phyloP scores from a whole-genome alignment of 2,329 filamentous ascomycete species.

The Hypoxylon sp. region DNA sequence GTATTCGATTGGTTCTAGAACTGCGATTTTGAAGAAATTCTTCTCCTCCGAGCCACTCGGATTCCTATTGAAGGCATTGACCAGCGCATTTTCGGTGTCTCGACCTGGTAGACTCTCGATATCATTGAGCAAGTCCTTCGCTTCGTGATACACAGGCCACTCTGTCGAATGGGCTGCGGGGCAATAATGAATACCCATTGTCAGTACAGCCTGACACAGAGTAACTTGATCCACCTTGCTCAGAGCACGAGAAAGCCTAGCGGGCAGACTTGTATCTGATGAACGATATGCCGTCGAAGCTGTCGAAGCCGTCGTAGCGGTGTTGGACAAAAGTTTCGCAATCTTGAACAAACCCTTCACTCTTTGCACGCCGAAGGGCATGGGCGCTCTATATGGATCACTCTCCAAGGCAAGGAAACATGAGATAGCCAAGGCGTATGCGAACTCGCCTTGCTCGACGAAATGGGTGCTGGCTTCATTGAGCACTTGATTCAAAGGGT shows the following conservation, averaged over 20 bases:
- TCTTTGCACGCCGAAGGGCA: slow-evolving; percentile 66
- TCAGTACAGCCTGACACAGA: slow-evolving; percentile 67
- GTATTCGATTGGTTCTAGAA: slow-evolving; percentile 64
- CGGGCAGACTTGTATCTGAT: slow-evolving; percentile 37
- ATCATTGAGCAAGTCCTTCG: slow-evolving; percentile 65
- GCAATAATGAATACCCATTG: slow-evolving; percentile 62
- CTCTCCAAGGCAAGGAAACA: slow-evolving; percentile 64
- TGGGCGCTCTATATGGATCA: slow-evolving; percentile 66
- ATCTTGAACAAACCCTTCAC: slow-evolving; percentile 67
- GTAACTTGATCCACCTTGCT: slow-evolving; percentile 66
- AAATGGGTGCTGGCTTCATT: slow-evolving; percentile 64
- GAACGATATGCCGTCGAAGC: slow-evolving; percentile 53
- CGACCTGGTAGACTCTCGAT: slow-evolving; percentile 64
- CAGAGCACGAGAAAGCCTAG: slow-evolving; percentile 53
- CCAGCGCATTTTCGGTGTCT: slow-evolving; percentile 61
- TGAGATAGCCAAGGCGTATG: slow-evolving; percentile 62
- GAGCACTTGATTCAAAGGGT: slow-evolving; percentile 64
- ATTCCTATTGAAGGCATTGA: slow-evolving; percentile 62
- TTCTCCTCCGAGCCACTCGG: slow-evolving; percentile 58
- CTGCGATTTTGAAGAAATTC: slow-evolving; percentile 66
- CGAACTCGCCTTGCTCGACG: slow-evolving; percentile 59
- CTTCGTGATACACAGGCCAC: slow-evolving; percentile 63
- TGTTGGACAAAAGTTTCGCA: slow-evolving; percentile 67
- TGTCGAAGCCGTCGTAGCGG: slow-evolving; percentile 55
- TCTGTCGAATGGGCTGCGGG: slow-evolving; percentile 61